Evolutionary conservation across 2,329 filamentous ascomycete species (phyloP), one percentile per base, ranked within the genome.

Genomic region (Hypoxylon sp.): DNA sequence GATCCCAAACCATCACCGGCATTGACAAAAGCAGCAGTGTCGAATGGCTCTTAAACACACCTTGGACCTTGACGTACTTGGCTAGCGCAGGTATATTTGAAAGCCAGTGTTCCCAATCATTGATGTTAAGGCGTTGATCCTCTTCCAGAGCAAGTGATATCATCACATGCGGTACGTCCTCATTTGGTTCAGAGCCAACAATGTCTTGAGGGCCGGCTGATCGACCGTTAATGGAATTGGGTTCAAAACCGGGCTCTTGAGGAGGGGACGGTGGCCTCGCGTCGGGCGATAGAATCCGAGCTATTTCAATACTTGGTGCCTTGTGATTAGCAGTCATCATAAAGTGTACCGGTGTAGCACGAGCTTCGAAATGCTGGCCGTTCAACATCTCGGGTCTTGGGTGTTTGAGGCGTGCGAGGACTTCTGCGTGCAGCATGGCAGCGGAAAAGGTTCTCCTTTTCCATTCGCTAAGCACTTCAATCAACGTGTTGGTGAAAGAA

Each of bases 241-340:
- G n/a, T 65, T 70, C 65, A 62, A 57, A 69, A 19, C 63, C 70
- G 32, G 69, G 62, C 4, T 79, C 76, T 5, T 74, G 73, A 2
- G 80, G 79, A 15, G 80, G 81, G 4, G 81, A 80, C 2, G 80
- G 77, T 0, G 82, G 79, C n/a, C 76, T 73, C 35, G 73, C 75
- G 21, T 78, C 77, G 3, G 72, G 65, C 3, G 80, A 73, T 2
- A 82, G 46, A 13, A 81, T 75, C 24, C 82, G 80, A 5, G 82
- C 82, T 37, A 89, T 76, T 73, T 89, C 86, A 47, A 89, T 89
- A 62, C 87, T 88, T 0, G 86, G 85, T 0, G 85, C 86, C 64
- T 82, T 86, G 73, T 88, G 86, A 64, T 89, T 88, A 17, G 85
- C 82, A 1, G 87, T 89, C 86, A 88, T 88, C 85, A 89, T 89